phyloP scores from a whole-genome alignment of 2,329 filamentous ascomycete genomes.

The Monilinia fructicola region DNA sequence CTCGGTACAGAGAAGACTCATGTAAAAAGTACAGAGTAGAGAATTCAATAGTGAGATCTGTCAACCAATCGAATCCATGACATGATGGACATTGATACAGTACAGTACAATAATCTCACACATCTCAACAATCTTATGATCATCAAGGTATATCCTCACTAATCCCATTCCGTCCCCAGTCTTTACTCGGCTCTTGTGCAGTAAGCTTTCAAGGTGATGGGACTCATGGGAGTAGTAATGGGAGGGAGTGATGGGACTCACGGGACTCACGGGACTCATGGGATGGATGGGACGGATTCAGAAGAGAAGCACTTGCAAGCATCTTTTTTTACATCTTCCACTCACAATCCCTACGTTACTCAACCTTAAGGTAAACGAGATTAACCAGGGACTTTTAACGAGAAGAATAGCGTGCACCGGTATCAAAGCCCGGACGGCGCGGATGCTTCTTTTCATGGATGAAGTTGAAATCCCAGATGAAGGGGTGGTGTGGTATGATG shows the following conservation, averaged over 20 bases:
- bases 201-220: constrained; percentile 11
- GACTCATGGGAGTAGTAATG: constrained; percentile 5
- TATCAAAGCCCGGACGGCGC: constrained; percentile 6
- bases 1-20: no score
- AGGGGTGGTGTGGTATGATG: neutral
- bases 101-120: neutral
- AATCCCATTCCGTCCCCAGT: neutral
- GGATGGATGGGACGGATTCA: neutral
- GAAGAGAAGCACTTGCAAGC: constrained; percentile 11
- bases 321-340: constrained; percentile 3
- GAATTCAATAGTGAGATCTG: no score
- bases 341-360: constrained; percentile 14
- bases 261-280: no score
- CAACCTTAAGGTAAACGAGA: neutral
- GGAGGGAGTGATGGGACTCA: neutral
- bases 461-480: neutral
- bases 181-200: constrained; percentile 18
- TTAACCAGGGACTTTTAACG: constrained; percentile 8
- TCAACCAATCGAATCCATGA: no score
- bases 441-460: neutral
- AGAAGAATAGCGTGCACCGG: constrained; percentile 10
- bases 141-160: neutral
- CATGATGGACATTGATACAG: neutral
- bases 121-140: constrained; percentile 3
- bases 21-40: no score